These are phyloP conservation scores for Podaxis rugospora DNA, from an alignment of 768 basidiomycete genomes.

Conservation along the genomic window DNA sequence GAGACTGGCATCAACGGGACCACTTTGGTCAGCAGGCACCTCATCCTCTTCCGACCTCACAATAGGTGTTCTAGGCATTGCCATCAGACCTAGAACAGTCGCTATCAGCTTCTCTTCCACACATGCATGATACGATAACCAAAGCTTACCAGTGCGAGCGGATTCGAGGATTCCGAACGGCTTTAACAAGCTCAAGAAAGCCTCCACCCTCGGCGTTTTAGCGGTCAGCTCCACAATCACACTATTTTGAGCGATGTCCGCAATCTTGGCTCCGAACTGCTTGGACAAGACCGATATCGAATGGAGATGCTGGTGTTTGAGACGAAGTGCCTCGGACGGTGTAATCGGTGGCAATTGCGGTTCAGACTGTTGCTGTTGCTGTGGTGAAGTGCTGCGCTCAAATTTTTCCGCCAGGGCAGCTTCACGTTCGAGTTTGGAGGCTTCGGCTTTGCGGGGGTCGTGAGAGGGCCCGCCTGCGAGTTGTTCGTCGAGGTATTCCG, in stretches of 20 bases:
- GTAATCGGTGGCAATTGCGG: slow-evolving; percentile 43
- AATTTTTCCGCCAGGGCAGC: slow-evolving; percentile 71
- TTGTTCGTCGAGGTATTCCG: slow-evolving; percentile 94
- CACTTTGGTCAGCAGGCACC: slow-evolving; percentile 39
- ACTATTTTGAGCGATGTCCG: slow-evolving; percentile 92
- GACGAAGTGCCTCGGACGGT: slow-evolving; percentile 81
- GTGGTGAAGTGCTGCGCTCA: slow-evolving; percentile 52
- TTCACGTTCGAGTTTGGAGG: slow-evolving; percentile 65
- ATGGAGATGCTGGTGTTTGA: slow-evolving; percentile 85
- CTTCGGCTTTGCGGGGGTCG: slow-evolving; percentile 51
- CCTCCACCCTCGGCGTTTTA: slow-evolving; percentile 88
- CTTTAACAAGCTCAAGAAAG: slow-evolving; percentile 86
- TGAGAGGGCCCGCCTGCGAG: slow-evolving; percentile 82
- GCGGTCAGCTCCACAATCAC: slow-evolving; percentile 94
- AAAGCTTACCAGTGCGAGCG: slow-evolving; percentile 78
- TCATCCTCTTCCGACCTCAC: slow-evolving; percentile 53
- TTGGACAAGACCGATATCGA: slow-evolving; percentile 80
- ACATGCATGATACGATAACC: slow-evolving; percentile 2
- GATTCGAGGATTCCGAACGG: slow-evolving; percentile 96
- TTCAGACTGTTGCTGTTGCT: slow-evolving; percentile 16
- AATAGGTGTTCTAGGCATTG: slow-evolving; percentile 96
- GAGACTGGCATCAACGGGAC: slow-evolving; percentile 80
- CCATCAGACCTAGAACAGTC: slow-evolving; percentile 75
- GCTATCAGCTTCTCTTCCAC: neutral
- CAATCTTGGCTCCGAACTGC: slow-evolving; percentile 91